Evolutionary conservation across 2,329 filamentous ascomycete species (phyloP).

Genomic region (Fusarium cicatricum): DNA sequence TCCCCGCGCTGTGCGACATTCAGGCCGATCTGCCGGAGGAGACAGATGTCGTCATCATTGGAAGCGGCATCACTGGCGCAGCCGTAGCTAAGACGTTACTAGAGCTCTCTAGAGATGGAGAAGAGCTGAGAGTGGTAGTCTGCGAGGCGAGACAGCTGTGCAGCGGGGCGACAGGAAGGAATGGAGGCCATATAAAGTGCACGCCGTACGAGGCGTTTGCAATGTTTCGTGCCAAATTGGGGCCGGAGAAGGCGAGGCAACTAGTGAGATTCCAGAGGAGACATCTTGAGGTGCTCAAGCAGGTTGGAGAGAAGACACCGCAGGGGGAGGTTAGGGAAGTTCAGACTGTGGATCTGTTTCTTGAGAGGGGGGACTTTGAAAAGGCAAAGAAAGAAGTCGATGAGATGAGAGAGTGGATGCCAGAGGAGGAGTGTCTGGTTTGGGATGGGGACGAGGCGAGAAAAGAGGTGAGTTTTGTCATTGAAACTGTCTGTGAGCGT

Average conservation of each 20-base stretch:
- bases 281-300: constrained; percentile 51
- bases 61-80: constrained; percentile 62
- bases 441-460: constrained; percentile 48
- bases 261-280: constrained; percentile 55
- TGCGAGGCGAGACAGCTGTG: constrained; percentile 60
- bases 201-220: constrained; percentile 54
- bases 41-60: constrained; percentile 61
- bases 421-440: constrained; percentile 49
- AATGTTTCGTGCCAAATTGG: constrained; percentile 43
- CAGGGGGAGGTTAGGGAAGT: constrained; percentile 54
- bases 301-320: constrained; percentile 49
- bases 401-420: constrained; percentile 49
- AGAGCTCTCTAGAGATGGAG: constrained; percentile 32
- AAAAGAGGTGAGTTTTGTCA: constrained; percentile 36
- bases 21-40: constrained; percentile 46
- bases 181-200: constrained; percentile 61
- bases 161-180: constrained; percentile 62
- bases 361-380: constrained; percentile 49
- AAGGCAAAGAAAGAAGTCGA: constrained; percentile 45
- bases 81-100: constrained; percentile 41
- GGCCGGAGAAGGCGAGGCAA: constrained; percentile 48
- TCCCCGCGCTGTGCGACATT: constrained; percentile 50
- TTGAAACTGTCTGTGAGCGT: neutral
- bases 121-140: constrained; percentile 49
- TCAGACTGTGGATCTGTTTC: constrained; percentile 56